A percentile compares a stretch with the other conserved stretches of the same genome.
phyloP scores from a whole-genome alignment of 129 eudicot genomes.

The Cynara cardunculus region DNA sequence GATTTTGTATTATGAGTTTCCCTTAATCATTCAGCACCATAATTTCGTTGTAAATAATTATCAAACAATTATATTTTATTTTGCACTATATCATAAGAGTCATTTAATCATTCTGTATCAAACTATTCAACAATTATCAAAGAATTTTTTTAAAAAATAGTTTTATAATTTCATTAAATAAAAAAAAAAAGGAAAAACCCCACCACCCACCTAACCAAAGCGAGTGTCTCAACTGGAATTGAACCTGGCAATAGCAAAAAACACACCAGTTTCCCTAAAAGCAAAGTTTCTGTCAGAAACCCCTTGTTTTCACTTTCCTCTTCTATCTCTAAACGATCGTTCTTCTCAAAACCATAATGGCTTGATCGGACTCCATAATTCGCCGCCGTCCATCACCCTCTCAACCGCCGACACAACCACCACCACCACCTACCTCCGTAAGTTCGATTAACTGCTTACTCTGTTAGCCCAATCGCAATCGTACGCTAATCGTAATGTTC shows the following conservation, averaged over 20 bases:
- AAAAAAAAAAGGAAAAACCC: background rate
- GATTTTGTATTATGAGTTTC: no score
- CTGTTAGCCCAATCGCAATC: background rate
- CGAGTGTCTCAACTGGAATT: slow-evolving; percentile 13
- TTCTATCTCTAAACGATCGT: background rate
- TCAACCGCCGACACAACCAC: slow-evolving; percentile 5
- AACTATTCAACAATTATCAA: no score
- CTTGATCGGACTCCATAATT: slow-evolving; percentile 23
- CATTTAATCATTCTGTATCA: no score
- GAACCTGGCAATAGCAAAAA: slow-evolving; percentile 10
- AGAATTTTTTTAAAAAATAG: no score
- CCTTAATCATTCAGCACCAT: no score
- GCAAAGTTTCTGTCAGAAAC: slow-evolving; percentile 19
- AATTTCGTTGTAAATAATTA: no score
- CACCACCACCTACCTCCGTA: slow-evolving; percentile 9
- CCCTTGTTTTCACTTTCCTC: slow-evolving; percentile 11
- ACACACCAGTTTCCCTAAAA: background rate
- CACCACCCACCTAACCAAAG: slow-evolving; percentile 17
- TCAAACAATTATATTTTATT: no score
- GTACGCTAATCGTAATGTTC: slow-evolving; percentile 1
- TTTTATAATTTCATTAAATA: no score
- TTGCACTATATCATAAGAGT: no score
- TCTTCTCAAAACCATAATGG: slow-evolving; percentile 7
- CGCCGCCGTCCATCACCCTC: slow-evolving; percentile 16
- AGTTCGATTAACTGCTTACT: background rate